phyloP scores from a whole-genome alignment of 108 stramenopile genomes.

The Fistulifera pelliculosa region DNA sequence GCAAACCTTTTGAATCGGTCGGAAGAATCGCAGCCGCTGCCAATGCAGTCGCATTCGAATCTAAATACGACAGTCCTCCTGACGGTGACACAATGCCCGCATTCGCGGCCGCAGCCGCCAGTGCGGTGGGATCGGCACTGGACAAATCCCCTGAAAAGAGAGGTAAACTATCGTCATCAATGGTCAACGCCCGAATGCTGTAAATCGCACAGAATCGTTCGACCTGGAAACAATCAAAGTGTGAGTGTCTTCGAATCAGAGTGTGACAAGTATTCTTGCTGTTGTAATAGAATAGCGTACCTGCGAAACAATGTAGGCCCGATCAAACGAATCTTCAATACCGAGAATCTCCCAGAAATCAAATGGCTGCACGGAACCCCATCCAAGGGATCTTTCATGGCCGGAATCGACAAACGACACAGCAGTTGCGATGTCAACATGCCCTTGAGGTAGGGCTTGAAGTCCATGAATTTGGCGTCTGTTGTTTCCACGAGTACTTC shows the following conservation, averaged over 20 bases:
- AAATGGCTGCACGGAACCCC: slow-evolving; percentile 8
- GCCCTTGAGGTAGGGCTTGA: slow-evolving; percentile 69
- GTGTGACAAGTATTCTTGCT: too few relatives aligned
- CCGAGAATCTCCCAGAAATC: slow-evolving; percentile 66
- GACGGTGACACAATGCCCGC: slow-evolving; percentile 9
- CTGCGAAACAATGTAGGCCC: slow-evolving; percentile 62
- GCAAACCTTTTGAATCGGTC: not conserved
- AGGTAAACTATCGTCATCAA: slow-evolving; percentile 9
- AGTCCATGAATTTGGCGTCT: slow-evolving; percentile 49
- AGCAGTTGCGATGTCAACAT: slow-evolving; percentile 48
- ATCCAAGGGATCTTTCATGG: slow-evolving; percentile 10
- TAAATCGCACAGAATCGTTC: slow-evolving; percentile 66
- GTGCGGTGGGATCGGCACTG: not conserved
- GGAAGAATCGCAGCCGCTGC: slow-evolving; percentile 17
- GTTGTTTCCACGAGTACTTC: slow-evolving; percentile 34
- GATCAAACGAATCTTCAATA: slow-evolving; percentile 67
- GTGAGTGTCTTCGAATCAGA: too few relatives aligned
- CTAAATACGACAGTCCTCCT: slow-evolving; percentile 6
- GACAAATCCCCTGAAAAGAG: not conserved
- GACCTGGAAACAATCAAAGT: too few relatives aligned
- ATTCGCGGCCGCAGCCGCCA: slow-evolving; percentile 21
- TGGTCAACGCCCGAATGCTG: slow-evolving; percentile 35
- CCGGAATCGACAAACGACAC: slow-evolving; percentile 50
- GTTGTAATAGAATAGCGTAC: too few relatives aligned
- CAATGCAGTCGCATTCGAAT: slow-evolving; percentile 24